Percentiles rank a stretch among this genome's conserved stretches.
phyloP scores from a whole-genome alignment of 495 filamentous ascomycete species.

The Penicillium egyptiacum region DNA sequence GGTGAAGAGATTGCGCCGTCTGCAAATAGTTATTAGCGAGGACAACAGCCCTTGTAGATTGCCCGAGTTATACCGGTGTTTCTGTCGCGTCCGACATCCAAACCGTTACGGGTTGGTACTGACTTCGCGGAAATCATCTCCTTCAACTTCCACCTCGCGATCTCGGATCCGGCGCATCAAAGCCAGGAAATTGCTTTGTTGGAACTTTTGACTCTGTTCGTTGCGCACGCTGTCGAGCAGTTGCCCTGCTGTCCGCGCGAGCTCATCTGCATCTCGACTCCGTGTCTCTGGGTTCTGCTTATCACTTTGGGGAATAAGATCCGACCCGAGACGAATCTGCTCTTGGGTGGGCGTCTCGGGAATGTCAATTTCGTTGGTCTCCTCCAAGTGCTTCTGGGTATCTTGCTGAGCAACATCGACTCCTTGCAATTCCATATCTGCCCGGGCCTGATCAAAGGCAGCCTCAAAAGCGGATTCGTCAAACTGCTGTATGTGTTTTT shows the following conservation, averaged over 20 bases:
- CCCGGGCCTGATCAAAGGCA: constrained; percentile 56
- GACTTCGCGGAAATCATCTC: constrained; percentile 56
- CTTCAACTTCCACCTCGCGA: constrained; percentile 53
- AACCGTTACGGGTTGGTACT: constrained; percentile 48
- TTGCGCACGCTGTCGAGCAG: constrained; percentile 68
- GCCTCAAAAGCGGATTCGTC: constrained; percentile 65
- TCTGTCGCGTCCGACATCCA: constrained; percentile 40
- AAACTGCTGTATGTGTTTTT: constrained; percentile 37
- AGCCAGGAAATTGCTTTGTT: constrained; percentile 72
- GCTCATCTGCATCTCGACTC: constrained; percentile 58
- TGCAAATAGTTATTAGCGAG: constrained; percentile 38
- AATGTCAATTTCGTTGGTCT: constrained; percentile 14
- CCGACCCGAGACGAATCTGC: constrained; percentile 51
- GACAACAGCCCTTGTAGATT: constrained; percentile 33
- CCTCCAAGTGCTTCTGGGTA: constrained; percentile 10
- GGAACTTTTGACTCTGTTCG: constrained; percentile 70
- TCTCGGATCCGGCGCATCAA: constrained; percentile 69
- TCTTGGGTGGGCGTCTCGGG: constrained; percentile 19
- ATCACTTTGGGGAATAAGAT: constrained; percentile 41
- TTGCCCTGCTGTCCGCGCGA: constrained; percentile 68
- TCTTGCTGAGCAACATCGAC: constrained; percentile 14
- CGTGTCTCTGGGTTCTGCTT: constrained; percentile 29
- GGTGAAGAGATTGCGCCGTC: constrained; percentile 52
- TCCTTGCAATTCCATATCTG: constrained; percentile 39
- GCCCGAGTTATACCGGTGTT: constrained; percentile 39